These are phyloP conservation scores for Mycena leptocephala DNA, from an alignment of 768 basidiomycete genomes.

Conservation along the genomic window DNA sequence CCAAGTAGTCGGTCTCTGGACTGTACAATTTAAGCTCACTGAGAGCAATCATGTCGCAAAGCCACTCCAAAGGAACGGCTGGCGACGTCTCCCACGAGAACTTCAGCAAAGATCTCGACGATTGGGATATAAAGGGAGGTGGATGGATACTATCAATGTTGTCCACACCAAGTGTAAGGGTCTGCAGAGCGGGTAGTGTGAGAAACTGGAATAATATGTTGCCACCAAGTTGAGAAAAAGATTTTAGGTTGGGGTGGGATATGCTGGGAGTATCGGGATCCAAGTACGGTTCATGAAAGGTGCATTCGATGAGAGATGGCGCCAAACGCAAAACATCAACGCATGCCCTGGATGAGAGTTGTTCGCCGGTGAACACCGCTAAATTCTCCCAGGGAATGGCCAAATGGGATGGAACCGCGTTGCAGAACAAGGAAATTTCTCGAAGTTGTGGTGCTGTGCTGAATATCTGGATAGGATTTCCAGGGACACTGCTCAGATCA, in stretches of 20 bases:
- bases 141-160: not conserved
- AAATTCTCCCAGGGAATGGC: conserved; percentile 1
- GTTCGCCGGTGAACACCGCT: not conserved
- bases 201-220: not conserved
- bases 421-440: not conserved
- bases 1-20: not conserved
- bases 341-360: not conserved
- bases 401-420: not conserved
- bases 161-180: not conserved
- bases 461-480: not conserved
- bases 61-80: not conserved
- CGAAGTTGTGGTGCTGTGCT: conserved; percentile 7
- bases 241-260: not conserved
- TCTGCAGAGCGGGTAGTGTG: not conserved
- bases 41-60: not conserved
- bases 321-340: not conserved
- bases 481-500: not conserved
- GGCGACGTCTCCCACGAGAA: not conserved
- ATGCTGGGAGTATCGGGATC: not conserved
- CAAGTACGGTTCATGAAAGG: not conserved
- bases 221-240: not conserved
- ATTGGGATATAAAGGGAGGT: not conserved
- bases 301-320: not conserved
- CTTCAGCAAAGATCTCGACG: not conserved
- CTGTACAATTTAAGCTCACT: not conserved